These are phyloP conservation scores for Colletotrichum sp. DNA, from an alignment of 2,329 filamentous ascomycete genomes.

Conservation along the genomic window DNA sequence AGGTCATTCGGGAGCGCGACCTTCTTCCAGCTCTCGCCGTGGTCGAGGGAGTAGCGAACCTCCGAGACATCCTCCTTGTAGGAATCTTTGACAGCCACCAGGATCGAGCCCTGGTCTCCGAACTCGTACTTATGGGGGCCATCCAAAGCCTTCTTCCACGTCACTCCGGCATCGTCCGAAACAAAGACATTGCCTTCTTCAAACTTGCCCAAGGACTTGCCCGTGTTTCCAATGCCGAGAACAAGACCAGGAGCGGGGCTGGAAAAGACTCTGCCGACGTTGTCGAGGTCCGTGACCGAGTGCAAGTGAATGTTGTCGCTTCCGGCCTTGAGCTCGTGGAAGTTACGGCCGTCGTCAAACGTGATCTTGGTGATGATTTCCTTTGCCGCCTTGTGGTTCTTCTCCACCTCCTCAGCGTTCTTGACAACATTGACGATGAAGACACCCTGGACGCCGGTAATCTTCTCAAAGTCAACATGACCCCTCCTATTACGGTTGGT, in stretches of 20 bases:
- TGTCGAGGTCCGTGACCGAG: constrained; percentile 84
- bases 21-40: constrained; percentile 82
- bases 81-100: constrained; percentile 83
- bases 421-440: constrained; percentile 88
- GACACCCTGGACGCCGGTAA: constrained; percentile 89
- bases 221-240: constrained; percentile 93
- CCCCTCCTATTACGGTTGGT: constrained; percentile 82
- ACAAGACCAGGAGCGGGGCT: constrained; percentile 91
- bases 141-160: constrained; percentile 76
- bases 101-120: constrained; percentile 87
- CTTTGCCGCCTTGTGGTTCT: constrained; percentile 57
- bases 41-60: constrained; percentile 81
- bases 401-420: constrained; percentile 79
- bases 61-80: constrained; percentile 62
- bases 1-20: constrained; percentile 69
- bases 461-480: constrained; percentile 93
- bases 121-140: constrained; percentile 96
- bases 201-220: constrained; percentile 73
- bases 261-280: constrained; percentile 87
- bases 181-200: constrained; percentile 80
- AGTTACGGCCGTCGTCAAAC: constrained; percentile 93
- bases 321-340: constrained; percentile 72
- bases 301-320: constrained; percentile 81
- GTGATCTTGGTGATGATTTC: constrained; percentile 82
- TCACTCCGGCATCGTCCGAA: constrained; percentile 88